Conservation (phyloP, 192 early-diverging fungal genomes). For the Lunasporangiospora selenospora region DNA sequence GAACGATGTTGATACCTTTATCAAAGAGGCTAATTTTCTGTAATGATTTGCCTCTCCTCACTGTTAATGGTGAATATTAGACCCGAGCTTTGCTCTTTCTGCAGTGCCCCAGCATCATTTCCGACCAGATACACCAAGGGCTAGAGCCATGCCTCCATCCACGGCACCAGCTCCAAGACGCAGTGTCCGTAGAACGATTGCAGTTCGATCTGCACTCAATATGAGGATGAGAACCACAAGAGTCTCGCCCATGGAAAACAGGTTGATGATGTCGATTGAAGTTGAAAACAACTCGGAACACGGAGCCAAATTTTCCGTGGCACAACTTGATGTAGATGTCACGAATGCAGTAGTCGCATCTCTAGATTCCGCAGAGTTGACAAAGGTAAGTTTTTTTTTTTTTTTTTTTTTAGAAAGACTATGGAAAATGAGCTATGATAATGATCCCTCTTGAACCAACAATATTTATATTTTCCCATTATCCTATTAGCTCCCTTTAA, state of each 20-base stretch:
- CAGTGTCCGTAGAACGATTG: slow-evolving; percentile 49
- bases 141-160: slow-evolving; percentile 19
- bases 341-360: slow-evolving; percentile 57
- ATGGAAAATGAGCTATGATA: not conserved
- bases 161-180: slow-evolving; percentile 42
- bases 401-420: not conserved
- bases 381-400: slow-evolving; percentile 36
- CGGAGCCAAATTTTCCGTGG: slow-evolving; percentile 56
- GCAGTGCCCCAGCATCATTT: slow-evolving; percentile 33
- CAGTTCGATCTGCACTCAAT: slow-evolving; percentile 57
- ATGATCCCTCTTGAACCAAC: not conserved
- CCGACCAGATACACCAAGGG: slow-evolving; percentile 36
- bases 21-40: not conserved
- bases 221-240: slow-evolving; percentile 68
- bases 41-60: not conserved
- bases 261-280: slow-evolving; percentile 69
- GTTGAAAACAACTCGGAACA: slow-evolving; percentile 62
- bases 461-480: not conserved
- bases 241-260: slow-evolving; percentile 61
- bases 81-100: slow-evolving; percentile 21
- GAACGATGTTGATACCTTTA: no score
- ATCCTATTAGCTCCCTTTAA: slow-evolving; percentile 46
- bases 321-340: slow-evolving; percentile 59
- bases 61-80: slow-evolving; percentile 10
- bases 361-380: slow-evolving; percentile 48